Percentiles rank a stretch among this genome's conserved stretches.
Conservation (phyloP, 257 asterid genomes). For the Jacaranda mimosifolia region DNA sequence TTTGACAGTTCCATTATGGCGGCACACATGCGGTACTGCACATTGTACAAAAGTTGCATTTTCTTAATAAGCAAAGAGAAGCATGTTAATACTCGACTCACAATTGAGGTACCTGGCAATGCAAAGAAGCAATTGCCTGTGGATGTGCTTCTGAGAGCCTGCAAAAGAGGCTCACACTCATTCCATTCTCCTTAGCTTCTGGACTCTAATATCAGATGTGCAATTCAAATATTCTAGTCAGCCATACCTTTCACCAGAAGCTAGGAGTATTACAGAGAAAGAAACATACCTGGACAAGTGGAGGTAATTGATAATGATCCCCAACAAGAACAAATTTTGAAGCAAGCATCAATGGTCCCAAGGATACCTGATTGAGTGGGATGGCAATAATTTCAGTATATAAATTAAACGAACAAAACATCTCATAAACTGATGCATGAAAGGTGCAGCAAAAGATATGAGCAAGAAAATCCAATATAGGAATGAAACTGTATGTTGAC, state of each 20-base stretch:
- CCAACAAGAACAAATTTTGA: conserved; percentile 97
- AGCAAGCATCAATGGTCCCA: conserved; percentile 91
- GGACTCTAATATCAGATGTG: conserved; percentile 65
- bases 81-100: conserved; percentile 12
- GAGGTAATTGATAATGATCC: conserved; percentile 98
- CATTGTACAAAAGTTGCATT: conserved; percentile 40
- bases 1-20: conserved; percentile 93
- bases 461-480: conserved; percentile 30
- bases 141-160: conserved; percentile 99
- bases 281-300: conserved; percentile 88
- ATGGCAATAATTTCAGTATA: conserved; percentile 18
- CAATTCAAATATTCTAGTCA: conserved; percentile 36
- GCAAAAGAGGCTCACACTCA: conserved; percentile 88
- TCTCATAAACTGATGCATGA: conserved; percentile 16
- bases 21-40: conserved; percentile 98
- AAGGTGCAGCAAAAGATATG: conserved; percentile 28
- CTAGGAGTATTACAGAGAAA: conserved; percentile 29
- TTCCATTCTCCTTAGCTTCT: conserved; percentile 96
- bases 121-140: conserved; percentile 94
- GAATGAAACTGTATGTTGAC: conserved; percentile 7
- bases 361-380: conserved; percentile 69
- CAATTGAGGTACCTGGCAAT: conserved; percentile 71
- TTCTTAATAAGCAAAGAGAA: conserved; percentile 21
- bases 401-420: conserved; percentile 25
- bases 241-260: conserved; percentile 36